Percentiles rank a stretch among this genome's conserved stretches.
Conservation (phyloP, 352 stramenopile genomes). For the Peronosclerospora sorghi region DNA sequence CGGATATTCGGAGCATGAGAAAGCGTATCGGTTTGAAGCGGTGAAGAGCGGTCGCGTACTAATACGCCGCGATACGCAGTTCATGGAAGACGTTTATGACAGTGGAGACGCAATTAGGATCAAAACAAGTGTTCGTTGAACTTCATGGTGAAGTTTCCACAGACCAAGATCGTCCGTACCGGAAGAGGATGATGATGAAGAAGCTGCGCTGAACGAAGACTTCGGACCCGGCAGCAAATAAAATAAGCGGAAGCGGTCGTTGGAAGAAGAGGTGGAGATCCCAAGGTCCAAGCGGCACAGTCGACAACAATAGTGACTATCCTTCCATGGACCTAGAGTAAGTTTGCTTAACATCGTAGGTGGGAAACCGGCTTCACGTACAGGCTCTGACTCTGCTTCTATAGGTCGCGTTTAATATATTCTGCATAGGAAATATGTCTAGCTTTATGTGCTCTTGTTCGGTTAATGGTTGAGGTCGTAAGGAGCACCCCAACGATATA, state of each 20-base stretch:
- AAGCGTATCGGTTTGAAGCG: neutral
- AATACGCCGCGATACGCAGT: neutral
- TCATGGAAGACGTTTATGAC: no score
- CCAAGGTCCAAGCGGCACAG: no score
- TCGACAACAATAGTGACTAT: no score
- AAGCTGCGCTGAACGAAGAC: no score
- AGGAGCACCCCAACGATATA: slow-evolving; percentile 75
- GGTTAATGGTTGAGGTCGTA: slow-evolving; percentile 91
- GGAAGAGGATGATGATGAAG: no score
- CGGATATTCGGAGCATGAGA: no score
- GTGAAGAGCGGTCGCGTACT: neutral
- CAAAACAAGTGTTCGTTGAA: no score
- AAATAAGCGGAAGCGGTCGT: no score
- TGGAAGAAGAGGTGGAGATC: no score
- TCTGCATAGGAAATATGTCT: neutral
- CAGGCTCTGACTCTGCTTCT: slow-evolving; percentile 87
- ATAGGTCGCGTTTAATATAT: slow-evolving; percentile 51
- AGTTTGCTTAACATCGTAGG: neutral
- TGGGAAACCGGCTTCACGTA: neutral
- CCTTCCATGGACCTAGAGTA: slow-evolving; percentile 93
- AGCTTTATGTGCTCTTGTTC: slow-evolving; percentile 20
- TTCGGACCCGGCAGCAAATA: neutral
- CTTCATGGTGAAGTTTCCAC: no score
- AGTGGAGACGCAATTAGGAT: no score
- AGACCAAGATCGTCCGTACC: no score